These are phyloP conservation scores for Gracilaria gracilis DNA, from an alignment of 23 red algal genomes.

Conservation along the genomic window DNA sequence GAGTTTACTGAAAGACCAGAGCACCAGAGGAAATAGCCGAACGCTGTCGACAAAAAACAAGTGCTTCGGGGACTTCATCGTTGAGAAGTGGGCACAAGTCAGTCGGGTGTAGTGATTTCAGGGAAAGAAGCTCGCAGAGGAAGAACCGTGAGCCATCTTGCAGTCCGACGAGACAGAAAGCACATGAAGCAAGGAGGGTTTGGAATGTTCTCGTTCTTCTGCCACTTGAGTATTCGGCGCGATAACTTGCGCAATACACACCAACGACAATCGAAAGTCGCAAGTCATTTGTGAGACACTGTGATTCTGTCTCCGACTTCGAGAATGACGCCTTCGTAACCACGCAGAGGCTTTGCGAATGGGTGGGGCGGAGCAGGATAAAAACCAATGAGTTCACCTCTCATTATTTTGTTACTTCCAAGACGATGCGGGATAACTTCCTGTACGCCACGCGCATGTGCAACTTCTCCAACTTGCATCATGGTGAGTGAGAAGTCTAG, in stretches of 20 bases:
- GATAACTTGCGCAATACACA: slow-evolving; percentile 42
- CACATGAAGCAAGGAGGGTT: slow-evolving; percentile 35
- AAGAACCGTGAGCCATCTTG: slow-evolving; percentile 32
- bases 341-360: background rate
- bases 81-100: slow-evolving; percentile 57
- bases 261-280: slow-evolving; percentile 36
- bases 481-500: slow-evolving; percentile 5
- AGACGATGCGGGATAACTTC: slow-evolving; percentile 28
- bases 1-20: slow-evolving; percentile 55
- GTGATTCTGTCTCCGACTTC: slow-evolving; percentile 40
- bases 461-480: slow-evolving; percentile 17
- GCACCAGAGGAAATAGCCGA: background rate
- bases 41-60: background rate
- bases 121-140: slow-evolving; percentile 20
- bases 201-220: slow-evolving; percentile 14
- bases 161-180: slow-evolving; percentile 10
- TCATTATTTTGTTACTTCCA: slow-evolving; percentile 11
- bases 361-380: slow-evolving; percentile 8
- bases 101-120: slow-evolving; percentile 10
- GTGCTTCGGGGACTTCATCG: slow-evolving; percentile 57
- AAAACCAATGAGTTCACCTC: slow-evolving; percentile 25
- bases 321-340: slow-evolving; percentile 12
- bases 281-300: slow-evolving; percentile 2
- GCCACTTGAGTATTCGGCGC: background rate
- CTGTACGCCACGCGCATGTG: background rate